Conservation (phyloP, 2,329 filamentous ascomycete genomes). For the Aspergillus nomiae region DNA sequence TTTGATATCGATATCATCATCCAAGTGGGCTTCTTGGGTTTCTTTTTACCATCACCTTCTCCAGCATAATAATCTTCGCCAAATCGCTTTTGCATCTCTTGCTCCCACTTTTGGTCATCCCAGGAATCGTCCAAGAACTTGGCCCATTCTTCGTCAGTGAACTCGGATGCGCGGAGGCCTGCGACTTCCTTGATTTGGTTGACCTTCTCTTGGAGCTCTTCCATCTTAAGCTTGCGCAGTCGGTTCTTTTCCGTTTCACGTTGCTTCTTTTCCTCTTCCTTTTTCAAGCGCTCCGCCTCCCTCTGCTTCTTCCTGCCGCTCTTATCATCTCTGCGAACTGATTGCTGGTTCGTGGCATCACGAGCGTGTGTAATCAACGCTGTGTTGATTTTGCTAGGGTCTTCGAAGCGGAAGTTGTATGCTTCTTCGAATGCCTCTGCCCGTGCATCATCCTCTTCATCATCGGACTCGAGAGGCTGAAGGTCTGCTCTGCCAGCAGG, state of each 20-base stretch:
- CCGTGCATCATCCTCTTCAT: conserved; percentile 71
- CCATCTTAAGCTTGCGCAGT: conserved; percentile 82
- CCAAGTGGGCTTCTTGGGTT: conserved; percentile 83
- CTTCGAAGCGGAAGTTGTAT: conserved; percentile 95
- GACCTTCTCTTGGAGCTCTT: conserved; percentile 86
- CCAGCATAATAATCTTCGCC: conserved; percentile 88
- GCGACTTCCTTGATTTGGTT: conserved; percentile 87
- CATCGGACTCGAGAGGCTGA: conserved; percentile 88
- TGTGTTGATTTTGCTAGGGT: conserved; percentile 85
- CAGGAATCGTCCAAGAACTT: conserved; percentile 83
- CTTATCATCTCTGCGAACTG: conserved; percentile 81
- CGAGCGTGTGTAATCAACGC: conserved; percentile 84
- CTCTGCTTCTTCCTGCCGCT: conserved; percentile 75
- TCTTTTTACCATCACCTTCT: conserved; percentile 56
- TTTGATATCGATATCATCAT: conserved; percentile 96
- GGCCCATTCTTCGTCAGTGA: conserved; percentile 79
- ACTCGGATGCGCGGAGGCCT: conserved; percentile 67
- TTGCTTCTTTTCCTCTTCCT: conserved; percentile 75
- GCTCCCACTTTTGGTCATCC: conserved; percentile 87
- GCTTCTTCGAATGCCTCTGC: conserved; percentile 89
- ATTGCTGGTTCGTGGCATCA: conserved; percentile 78
- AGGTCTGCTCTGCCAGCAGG: conserved; percentile 67
- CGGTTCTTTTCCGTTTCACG: conserved; percentile 79
- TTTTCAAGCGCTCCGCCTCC: conserved; percentile 74
- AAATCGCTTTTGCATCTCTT: conserved; percentile 85